Base-by-base conservation (phyloP, 345 rosid species). In the Populus tremula region DNA sequence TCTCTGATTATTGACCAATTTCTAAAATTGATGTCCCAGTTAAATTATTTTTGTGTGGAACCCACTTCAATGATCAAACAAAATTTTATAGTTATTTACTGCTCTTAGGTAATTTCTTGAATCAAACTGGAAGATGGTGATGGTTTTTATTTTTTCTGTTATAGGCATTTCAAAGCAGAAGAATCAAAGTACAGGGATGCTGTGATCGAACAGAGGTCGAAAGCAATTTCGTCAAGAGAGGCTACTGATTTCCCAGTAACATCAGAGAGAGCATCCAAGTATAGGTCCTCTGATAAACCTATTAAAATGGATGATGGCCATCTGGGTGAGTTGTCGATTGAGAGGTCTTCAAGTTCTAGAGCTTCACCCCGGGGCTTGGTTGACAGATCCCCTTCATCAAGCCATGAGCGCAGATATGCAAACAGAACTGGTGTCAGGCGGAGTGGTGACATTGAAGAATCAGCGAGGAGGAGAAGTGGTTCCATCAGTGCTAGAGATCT, bases 371-470 rank as follows among this genome's bases (percentile, higher is more conserved):
- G 89, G 86, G 85, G 85, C 59, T 71, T 88, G 84, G 81, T 75
- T 56, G 98, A 92, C 81, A 90, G 93, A 78, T 93, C 99, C 83
- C 94, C 97, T 69, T 91, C 97, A 68, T 86, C 87, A 13, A 88
- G 92, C 87, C 74, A 88, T 80, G 99, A 96, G 36, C 94, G 94
- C 77, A 91, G 95, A 83, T 83, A 84, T 79, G 62, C 66, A 35
- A 87, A 80, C 80, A 89, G 92, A 79, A 75, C 82, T 77, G 85
- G 89, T 82, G 80, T 78, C 66, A 87, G 97, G 78, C 76, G 93
- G 81, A 89, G 85, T 79, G 87, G 86, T 79, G 99, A 93, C 50
- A 76, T 77, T 78, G 98, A 93, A 79, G 98, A 96, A 85, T 78
- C 88, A 43, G 89, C 88, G 25, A 85, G 92, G 78, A 92, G 92